Base-by-base conservation (phyloP, 140 eudicot species). In the Eryngium alpinum region DNA sequence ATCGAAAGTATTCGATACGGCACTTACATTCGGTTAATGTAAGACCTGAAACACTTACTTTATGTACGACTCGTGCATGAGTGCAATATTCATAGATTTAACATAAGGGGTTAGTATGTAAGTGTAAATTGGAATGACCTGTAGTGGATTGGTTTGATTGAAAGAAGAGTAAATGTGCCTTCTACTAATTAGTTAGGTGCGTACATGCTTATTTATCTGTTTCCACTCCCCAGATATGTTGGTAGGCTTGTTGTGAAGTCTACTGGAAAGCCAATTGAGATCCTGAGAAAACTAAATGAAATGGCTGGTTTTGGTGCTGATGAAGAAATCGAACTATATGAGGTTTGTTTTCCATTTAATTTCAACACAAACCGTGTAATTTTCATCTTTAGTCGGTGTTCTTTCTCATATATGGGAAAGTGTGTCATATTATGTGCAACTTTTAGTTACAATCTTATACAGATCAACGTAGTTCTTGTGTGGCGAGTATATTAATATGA, bases 261-360 rank as follows among this genome's bases (percentile, higher is more conserved):
- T 85, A 78, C 81, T 75, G 88, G 93, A 77, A 92, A 88, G 89
- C 98, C 98, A 32, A 80, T 75, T 82, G 98, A 94, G 71, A 88
- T 94, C 62, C 72, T 94, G 34, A 57, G 90, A 38, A 94, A 87
- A 80, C 71, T 94, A 49, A 94, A 87, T 86, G 95, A 90, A 81
- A 43, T 92, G 90, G 93, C 97, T 87, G 98, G 98, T 57, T 94
- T 90, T 89, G 88, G 87, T 79, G 83, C 92, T n/a, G 97, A 90
- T 70, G 91, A 92, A 85, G 98, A 94, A 83, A 88, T 94, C 81
- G 97, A 92, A 82, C 88, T 94, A 50, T 94, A 85, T 46, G 98
- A 94, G 97, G 98, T 94, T 32, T 82, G 85, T 83, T 77, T 33
- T 65, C 75, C 21, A 9, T 70, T 21, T 14, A 6, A 17, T 70